These are phyloP conservation scores for Amauroascus niger DNA, from an alignment of 2,329 filamentous ascomycete species.

Conservation along the genomic window DNA sequence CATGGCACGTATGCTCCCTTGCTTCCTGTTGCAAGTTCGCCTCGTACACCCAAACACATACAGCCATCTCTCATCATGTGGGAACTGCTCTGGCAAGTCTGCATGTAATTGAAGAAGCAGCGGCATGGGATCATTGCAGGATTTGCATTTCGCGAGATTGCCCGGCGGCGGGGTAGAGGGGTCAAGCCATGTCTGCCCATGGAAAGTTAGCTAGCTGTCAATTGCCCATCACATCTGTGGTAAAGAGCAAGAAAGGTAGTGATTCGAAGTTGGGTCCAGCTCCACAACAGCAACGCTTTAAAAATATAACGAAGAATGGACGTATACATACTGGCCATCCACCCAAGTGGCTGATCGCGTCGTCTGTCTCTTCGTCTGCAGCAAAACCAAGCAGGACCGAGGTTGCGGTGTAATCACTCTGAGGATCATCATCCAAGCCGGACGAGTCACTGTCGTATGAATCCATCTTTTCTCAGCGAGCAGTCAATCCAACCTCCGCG, in stretches of 20 bases:
- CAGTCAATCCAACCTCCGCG: neutral
- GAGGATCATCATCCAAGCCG: slow-evolving; percentile 52
- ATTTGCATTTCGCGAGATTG: slow-evolving; percentile 70
- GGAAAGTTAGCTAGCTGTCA: neutral
- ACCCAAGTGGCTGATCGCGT: slow-evolving; percentile 78
- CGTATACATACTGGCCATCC: slow-evolving; percentile 62
- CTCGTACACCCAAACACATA: slow-evolving; percentile 77
- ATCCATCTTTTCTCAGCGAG: slow-evolving; percentile 27
- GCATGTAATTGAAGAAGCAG: slow-evolving; percentile 85
- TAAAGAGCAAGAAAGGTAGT: too few relatives aligned
- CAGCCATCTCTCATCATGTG: slow-evolving; percentile 73
- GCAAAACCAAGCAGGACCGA: slow-evolving; percentile 86
- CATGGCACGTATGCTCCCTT: slow-evolving; percentile 68
- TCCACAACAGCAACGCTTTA: too few relatives aligned
- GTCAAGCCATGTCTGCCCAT: slow-evolving; percentile 71
- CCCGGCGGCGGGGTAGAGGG: slow-evolving; percentile 60
- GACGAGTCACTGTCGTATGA: slow-evolving; percentile 83
- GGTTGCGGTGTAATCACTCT: slow-evolving; percentile 47
- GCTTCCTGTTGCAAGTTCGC: slow-evolving; percentile 69
- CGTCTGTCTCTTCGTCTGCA: slow-evolving; percentile 65
- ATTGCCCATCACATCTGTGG: too few relatives aligned
- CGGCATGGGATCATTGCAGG: slow-evolving; percentile 74
- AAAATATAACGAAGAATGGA: neutral
- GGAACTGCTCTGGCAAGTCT: slow-evolving; percentile 77
- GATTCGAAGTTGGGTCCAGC: too few relatives aligned